These are phyloP conservation scores for Rhytidhysteron rufulum DNA, from an alignment of 2,329 filamentous ascomycete genomes.

Conservation along the genomic window DNA sequence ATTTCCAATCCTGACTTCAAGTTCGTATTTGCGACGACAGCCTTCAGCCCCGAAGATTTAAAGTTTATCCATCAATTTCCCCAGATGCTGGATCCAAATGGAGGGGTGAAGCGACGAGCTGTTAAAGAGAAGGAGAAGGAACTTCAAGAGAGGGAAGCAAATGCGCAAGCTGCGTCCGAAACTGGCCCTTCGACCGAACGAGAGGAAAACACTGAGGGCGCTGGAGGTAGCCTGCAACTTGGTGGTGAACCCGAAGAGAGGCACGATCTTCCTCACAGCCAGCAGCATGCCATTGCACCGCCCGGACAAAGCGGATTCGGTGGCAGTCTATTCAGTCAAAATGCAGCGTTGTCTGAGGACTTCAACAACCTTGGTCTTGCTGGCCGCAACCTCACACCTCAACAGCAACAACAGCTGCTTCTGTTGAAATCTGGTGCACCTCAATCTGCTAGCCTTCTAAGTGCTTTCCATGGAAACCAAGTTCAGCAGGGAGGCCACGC, in stretches of 20 bases:
- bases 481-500: slow-evolving; percentile 44
- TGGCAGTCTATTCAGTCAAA: slow-evolving; percentile 32
- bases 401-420: slow-evolving; percentile 67
- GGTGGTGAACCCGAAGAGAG: slow-evolving; percentile 89
- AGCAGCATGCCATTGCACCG: slow-evolving; percentile 66
- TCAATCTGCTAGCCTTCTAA: slow-evolving; percentile 53
- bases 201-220: slow-evolving; percentile 71
- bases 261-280: slow-evolving; percentile 55
- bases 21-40: slow-evolving; percentile 49
- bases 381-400: slow-evolving; percentile 71
- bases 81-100: slow-evolving; percentile 76
- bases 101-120: slow-evolving; percentile 74
- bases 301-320: slow-evolving; percentile 66
- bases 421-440: slow-evolving; percentile 56
- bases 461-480: slow-evolving; percentile 42
- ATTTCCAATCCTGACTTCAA: slow-evolving; percentile 45
- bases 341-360: slow-evolving; percentile 31
- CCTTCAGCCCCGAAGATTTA: slow-evolving; percentile 43
- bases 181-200: slow-evolving; percentile 42
- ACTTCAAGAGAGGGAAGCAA: slow-evolving; percentile 44
- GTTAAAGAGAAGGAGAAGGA: slow-evolving; percentile 55
- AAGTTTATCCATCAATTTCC: slow-evolving; percentile 59
- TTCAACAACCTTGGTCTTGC: slow-evolving; percentile 46
- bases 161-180: slow-evolving; percentile 51
- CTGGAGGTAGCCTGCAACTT: slow-evolving; percentile 74